Evolutionary conservation across 108 stramenopile species (phyloP).

Genomic region (Cyclotella cryptica): DNA sequence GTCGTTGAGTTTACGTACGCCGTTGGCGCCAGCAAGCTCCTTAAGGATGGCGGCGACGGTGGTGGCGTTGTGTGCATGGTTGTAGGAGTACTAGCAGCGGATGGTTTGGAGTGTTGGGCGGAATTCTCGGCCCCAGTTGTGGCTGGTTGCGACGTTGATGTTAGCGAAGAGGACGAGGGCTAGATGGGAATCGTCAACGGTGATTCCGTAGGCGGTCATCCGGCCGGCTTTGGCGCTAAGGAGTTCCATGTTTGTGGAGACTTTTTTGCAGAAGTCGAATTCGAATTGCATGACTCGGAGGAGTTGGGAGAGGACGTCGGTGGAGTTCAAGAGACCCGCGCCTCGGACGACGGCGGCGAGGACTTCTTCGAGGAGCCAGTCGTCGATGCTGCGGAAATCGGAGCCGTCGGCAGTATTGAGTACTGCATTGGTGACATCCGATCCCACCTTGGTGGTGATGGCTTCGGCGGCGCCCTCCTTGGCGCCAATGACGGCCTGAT

Average conservation of each 20-base stretch:
- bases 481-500: constrained; percentile 16
- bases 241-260: not conserved
- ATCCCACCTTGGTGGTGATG: not conserved
- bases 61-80: not conserved
- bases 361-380: constrained; percentile 1
- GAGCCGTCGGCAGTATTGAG: constrained; percentile 3
- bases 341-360: not conserved
- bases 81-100: not conserved
- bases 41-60: not conserved
- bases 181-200: not conserved
- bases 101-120: not conserved
- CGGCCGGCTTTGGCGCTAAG: not conserved
- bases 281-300: not conserved
- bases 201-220: constrained; percentile 3
- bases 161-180: constrained; percentile 11
- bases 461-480: constrained; percentile 10
- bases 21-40: not conserved
- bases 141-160: not conserved
- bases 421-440: not conserved
- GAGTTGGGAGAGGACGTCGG: constrained; percentile 4
- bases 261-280: constrained; percentile 7
- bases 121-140: not conserved
- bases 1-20: constrained; percentile 5
- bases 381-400: constrained; percentile 4
- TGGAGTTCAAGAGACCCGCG: not conserved